These are phyloP conservation scores for Suillus alpinus DNA, from an alignment of 768 basidiomycete genomes.

Conservation along the genomic window DNA sequence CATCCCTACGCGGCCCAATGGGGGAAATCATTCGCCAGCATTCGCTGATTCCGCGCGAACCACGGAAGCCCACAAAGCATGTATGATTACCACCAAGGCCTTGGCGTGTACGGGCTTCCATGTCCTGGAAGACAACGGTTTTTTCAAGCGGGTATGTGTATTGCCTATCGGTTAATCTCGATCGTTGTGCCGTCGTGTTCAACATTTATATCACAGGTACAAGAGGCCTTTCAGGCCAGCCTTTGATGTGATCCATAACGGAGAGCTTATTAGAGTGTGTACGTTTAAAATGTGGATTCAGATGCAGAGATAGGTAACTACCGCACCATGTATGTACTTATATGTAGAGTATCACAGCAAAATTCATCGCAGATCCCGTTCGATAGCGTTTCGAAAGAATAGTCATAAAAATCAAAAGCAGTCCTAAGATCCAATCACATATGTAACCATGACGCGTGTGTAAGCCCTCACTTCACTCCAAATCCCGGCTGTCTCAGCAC, in stretches of 20 bases:
- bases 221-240: not conserved
- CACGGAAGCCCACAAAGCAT: conserved; percentile 58
- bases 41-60: conserved; percentile 62
- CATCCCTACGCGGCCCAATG: conserved; percentile 67
- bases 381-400: not conserved
- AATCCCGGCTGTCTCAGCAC: not conserved
- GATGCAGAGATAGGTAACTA: not conserved
- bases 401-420: not conserved
- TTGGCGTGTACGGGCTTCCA: conserved; percentile 62
- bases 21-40: conserved; percentile 73
- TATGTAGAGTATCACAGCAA: not conserved
- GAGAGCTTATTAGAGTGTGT: not conserved
- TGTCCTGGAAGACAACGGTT: conserved; percentile 54
- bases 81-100: conserved; percentile 56
- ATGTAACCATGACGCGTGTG: not conserved
- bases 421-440: not conserved
- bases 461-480: not conserved
- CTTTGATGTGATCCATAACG: not conserved
- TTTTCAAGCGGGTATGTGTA: conserved; percentile 49
- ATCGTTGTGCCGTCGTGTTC: not conserved
- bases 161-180: not conserved
- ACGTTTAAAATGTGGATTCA: not conserved
- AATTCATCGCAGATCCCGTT: not conserved
- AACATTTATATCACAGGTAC: not conserved
- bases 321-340: not conserved